Evolutionary conservation across 2,329 filamentous ascomycete genomes (phyloP).

Genomic region (Colletotrichum sp.): DNA sequence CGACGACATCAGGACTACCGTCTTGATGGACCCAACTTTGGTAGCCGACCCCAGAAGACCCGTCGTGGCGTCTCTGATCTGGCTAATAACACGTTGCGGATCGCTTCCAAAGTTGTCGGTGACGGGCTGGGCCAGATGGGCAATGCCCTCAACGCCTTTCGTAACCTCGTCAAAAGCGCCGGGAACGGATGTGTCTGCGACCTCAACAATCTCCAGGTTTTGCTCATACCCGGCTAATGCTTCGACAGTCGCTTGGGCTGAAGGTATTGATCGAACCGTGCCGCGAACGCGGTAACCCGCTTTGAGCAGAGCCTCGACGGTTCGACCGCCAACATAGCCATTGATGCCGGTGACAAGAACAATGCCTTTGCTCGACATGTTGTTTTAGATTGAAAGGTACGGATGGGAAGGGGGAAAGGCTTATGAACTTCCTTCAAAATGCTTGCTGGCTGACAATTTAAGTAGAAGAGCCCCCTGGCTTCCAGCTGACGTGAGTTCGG

Average conservation of each 20-base stretch:
- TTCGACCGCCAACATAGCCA: slow-evolving; percentile 35
- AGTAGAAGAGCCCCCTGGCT: neutral
- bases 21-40: neutral
- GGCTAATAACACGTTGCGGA: neutral
- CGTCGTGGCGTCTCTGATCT: neutral
- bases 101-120: neutral
- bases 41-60: neutral
- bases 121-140: slow-evolving; percentile 23
- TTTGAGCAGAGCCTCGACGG: slow-evolving; percentile 31
- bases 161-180: slow-evolving; percentile 38
- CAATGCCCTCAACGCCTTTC: slow-evolving; percentile 27
- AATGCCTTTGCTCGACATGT: neutral
- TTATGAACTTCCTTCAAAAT: neutral
- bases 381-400: neutral
- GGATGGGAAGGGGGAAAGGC: neutral
- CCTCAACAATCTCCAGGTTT: slow-evolving; percentile 27
- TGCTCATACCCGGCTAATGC: slow-evolving; percentile 31
- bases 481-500: neutral
- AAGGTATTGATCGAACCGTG: slow-evolving; percentile 30
- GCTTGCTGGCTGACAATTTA: neutral
- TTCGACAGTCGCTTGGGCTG: slow-evolving; percentile 37
- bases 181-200: slow-evolving; percentile 35
- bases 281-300: slow-evolving; percentile 36
- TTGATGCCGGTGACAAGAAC: slow-evolving; percentile 37
- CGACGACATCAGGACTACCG: slow-evolving; percentile 2